Percentiles rank a stretch among this genome's conserved stretches.
These are phyloP conservation scores for Colletotrichum musicola DNA, from an alignment of 2,329 filamentous ascomycete species.

Conservation along the genomic window DNA sequence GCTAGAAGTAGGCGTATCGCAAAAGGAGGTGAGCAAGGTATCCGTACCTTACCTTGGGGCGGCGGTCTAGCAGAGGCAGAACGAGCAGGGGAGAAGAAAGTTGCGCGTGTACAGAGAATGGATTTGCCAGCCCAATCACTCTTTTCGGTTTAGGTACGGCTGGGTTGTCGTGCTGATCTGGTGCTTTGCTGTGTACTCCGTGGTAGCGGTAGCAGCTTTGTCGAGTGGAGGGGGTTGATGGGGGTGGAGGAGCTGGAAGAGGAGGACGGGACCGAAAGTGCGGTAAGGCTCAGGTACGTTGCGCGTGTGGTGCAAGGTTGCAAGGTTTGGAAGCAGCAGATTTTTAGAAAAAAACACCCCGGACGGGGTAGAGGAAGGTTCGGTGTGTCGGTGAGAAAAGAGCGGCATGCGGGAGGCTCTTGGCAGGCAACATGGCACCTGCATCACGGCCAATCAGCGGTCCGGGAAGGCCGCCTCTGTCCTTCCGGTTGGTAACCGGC, in stretches of 20 bases:
- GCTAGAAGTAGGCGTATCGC: slow-evolving; percentile 38
- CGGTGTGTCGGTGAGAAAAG: slow-evolving; percentile 40
- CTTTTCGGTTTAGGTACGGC: slow-evolving; percentile 31
- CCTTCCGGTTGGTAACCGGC: slow-evolving; percentile 38
- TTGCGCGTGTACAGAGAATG: slow-evolving; percentile 19
- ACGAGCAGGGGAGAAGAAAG: slow-evolving; percentile 36
- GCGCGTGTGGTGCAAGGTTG: slow-evolving; percentile 5
- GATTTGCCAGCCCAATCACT: slow-evolving; percentile 34
- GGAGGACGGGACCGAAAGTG: slow-evolving; percentile 5
- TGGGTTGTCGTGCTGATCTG: neutral
- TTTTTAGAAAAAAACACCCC: slow-evolving; percentile 23
- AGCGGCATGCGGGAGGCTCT: slow-evolving; percentile 33
- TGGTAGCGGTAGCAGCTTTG: neutral
- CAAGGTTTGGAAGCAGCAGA: slow-evolving; percentile 19
- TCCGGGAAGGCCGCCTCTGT: slow-evolving; percentile 20
- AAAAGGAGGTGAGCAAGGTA: slow-evolving; percentile 40
- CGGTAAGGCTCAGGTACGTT: slow-evolving; percentile 27
- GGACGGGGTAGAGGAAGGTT: slow-evolving; percentile 22
- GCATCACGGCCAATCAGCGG: slow-evolving; percentile 26
- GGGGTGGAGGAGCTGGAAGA: neutral
- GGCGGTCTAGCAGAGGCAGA: neutral
- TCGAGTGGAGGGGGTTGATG: slow-evolving; percentile 5
- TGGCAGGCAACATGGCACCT: slow-evolving; percentile 35
- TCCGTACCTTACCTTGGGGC: neutral
- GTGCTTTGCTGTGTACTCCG: neutral